A percentile compares a stretch with the other conserved stretches of the same genome.
phyloP scores from a whole-genome alignment of 2,329 filamentous ascomycete genomes.

The Pseudogymnoascus sp. region DNA sequence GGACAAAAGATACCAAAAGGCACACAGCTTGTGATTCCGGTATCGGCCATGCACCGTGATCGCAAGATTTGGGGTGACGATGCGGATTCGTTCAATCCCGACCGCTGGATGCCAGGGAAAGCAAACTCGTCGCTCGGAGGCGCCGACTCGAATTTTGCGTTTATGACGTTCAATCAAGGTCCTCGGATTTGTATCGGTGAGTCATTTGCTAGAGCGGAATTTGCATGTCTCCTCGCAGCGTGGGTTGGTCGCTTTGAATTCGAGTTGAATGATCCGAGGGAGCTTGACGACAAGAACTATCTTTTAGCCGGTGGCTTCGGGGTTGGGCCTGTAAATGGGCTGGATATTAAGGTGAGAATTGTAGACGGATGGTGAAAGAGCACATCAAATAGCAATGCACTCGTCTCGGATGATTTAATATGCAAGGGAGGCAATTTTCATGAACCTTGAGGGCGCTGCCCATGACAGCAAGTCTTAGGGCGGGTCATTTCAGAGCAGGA shows the following conservation, averaged over 20 bases:
- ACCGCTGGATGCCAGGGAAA: slow-evolving; percentile 56
- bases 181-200: slow-evolving; percentile 79
- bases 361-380: slow-evolving; percentile 52
- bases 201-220: slow-evolving; percentile 73
- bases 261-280: slow-evolving; percentile 45
- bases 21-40: slow-evolving; percentile 56
- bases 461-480: neutral
- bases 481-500: neutral
- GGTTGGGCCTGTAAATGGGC: slow-evolving; percentile 60
- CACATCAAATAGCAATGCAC: neutral
- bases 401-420: neutral
- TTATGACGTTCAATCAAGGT: slow-evolving; percentile 77
- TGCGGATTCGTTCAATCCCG: slow-evolving; percentile 67
- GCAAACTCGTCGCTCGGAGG: slow-evolving; percentile 53
- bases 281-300: slow-evolving; percentile 58
- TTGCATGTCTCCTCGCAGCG: slow-evolving; percentile 71
- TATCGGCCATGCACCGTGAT: slow-evolving; percentile 60
- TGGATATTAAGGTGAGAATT: slow-evolving; percentile 58
- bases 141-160: slow-evolving; percentile 65
- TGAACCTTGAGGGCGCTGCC: neutral
- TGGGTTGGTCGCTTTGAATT: slow-evolving; percentile 70
- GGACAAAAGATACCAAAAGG: slow-evolving; percentile 60
- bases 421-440: neutral
- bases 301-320: slow-evolving; percentile 64
- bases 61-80: slow-evolving; percentile 66